Percentiles rank a stretch among this genome's conserved stretches.
Conservation (phyloP, 2,329 filamentous ascomycete genomes). For the Aspergillus unguis region DNA sequence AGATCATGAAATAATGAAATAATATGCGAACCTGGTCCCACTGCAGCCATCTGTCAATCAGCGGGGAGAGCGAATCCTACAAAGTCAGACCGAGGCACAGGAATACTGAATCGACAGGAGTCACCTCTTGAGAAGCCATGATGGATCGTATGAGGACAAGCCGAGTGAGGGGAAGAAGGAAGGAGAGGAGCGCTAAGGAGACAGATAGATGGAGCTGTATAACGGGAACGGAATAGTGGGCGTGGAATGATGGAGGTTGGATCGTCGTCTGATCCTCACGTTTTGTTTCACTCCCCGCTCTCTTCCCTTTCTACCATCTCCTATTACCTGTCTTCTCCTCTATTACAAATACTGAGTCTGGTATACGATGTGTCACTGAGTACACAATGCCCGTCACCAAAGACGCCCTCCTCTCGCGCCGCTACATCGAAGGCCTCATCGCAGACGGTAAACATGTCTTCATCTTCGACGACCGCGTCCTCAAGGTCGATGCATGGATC, state of each 20-base stretch:
- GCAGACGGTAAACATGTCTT: slow-evolving; percentile 75
- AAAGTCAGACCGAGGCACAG: slow-evolving; percentile 6
- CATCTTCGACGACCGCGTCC: slow-evolving; percentile 73
- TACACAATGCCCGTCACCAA: slow-evolving; percentile 25
- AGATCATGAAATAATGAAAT: not conserved
- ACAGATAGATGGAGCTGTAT: not conserved
- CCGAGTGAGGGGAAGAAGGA: not conserved
- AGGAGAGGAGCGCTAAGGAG: not conserved
- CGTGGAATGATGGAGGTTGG: slow-evolving; percentile 10
- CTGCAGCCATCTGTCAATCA: slow-evolving; percentile 57
- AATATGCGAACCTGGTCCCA: slow-evolving; percentile 47
- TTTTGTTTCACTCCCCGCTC: slow-evolving; percentile 10
- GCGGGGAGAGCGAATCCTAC: slow-evolving; percentile 34
- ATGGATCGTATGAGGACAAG: slow-evolving; percentile 23
- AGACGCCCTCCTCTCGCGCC: slow-evolving; percentile 54
- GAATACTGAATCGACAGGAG: slow-evolving; percentile 5
- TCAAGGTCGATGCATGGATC: slow-evolving; percentile 87
- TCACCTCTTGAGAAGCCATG: slow-evolving; percentile 23
- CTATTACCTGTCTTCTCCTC: not conserved
- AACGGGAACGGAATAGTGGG: not conserved
- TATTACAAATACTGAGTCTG: no score
- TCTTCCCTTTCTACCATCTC: not conserved
- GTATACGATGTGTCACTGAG: no score
- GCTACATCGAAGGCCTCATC: slow-evolving; percentile 76
- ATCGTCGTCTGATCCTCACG: slow-evolving; percentile 12